Base-by-base conservation (phyloP, 2,329 filamentous ascomycete species). In the Monilinia aucupariae region DNA sequence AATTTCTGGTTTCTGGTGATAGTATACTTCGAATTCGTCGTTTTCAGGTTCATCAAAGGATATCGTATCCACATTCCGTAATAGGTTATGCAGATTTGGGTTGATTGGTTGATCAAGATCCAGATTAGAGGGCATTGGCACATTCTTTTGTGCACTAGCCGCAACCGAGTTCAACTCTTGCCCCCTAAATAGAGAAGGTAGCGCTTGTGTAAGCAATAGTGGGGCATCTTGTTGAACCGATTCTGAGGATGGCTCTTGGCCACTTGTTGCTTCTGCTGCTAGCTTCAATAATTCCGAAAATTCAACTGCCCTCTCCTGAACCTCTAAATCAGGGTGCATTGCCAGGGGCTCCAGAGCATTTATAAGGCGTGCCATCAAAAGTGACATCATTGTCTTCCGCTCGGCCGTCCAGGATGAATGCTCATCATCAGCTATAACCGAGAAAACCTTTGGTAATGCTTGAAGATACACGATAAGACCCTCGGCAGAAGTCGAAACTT, bases 231-330 rank as follows among this genome's bases (percentile, higher is more conserved):
- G 82, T 30, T 81, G 76, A 5, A 77, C 67, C 2, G 80, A 77
- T 39, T 82, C 81, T 0, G 79, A 81, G 1, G 81, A 82, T 17
- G 83, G 78, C 13, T 83, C 80, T 65, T 92, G 89, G 1, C 81
- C 85, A 10, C 86, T 82, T 3, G 85, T 84, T 17, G 93, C 92
- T 77, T 99, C 94, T 1, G 87, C 86, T 2, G 91, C 91, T 51
- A 99, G 80, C 64, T 91, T 91, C 71, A 97, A 84, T 15, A 97
- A 81, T 73, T 99, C 94, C 0, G 92, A 82, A 70, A 96, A 96
- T 73, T 97, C 92, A 1, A 97, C 92, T 3, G 92, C 89, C 63
- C 94, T 85, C 75, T 97, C 94, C 76, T 99, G 94, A 4, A 99
- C 92, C 73, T 99, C 94, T 1, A 99, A 81, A 70, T 87, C 91